Base-by-base conservation (phyloP, 306 rosid genomes). In the Glycine soja region DNA sequence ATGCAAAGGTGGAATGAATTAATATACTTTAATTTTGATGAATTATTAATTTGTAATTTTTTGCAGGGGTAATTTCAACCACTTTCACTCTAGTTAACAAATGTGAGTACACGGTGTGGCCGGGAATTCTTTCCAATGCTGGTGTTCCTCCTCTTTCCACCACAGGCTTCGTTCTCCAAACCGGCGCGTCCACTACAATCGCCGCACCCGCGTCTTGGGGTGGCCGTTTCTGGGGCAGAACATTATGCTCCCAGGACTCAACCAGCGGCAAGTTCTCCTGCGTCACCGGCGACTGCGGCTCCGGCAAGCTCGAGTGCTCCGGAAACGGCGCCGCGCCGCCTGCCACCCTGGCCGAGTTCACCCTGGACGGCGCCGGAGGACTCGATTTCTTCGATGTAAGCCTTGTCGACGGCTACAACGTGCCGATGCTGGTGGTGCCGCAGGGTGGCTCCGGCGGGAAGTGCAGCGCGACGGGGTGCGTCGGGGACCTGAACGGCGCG, bases 151-250 rank as follows among this genome's bases (percentile, higher is more conserved):
- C 97, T 0, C 91, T 94, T 46, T 58, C 92, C 2, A 75, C 85
- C 65, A 94, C 98, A 8, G 98, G 98, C 63, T 90, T 94, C 19
- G 70, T 79, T n/a, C 93, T 94, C 7, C 85, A 80, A 62, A 76
- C 83, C 2, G 94, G 88, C 1, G 84, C 85, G 8, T 84, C 98
- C 2, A 82, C 30, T 78, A 65, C 86, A 65, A 7, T 94, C 14
- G 7, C 93, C 1, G 90, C 97, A 7, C 94, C 97, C 0, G 8
- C 92, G 8, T 85, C 92, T 0, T 94, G 98, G 98, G 94, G 90
- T 0, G 98, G 98, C 38, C 93, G 98, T 0, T 94, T 94, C 84
- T 94, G 98, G 98, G 98, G 92, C 2, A 34, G 98, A 24, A 94
- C 98, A 2, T 92, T 62, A 50, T 94, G 98, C 82, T 8, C 91